These are phyloP conservation scores for Papiliotrema nemorosa DNA, from an alignment of 1,284 basidiomycete genomes.

Conservation along the genomic window DNA sequence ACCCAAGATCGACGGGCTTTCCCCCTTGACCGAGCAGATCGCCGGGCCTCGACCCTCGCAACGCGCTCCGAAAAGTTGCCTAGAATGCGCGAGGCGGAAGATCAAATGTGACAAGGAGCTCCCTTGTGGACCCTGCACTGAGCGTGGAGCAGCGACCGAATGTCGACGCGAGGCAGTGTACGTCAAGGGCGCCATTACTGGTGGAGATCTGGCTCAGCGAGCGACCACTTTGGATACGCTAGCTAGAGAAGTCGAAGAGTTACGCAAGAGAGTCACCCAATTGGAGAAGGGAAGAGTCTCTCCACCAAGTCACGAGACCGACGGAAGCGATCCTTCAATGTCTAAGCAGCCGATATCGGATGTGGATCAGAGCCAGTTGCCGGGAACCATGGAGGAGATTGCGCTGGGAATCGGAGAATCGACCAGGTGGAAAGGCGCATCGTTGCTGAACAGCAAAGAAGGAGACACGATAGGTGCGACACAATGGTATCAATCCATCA, in stretches of 20 bases:
- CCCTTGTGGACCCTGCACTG: constrained; percentile 4
- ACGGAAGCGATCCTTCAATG: neutral
- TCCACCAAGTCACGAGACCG: neutral
- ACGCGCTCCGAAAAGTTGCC: constrained; percentile 4
- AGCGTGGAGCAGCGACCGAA: neutral
- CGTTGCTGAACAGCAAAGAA: neutral
- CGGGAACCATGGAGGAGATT: constrained; percentile 8
- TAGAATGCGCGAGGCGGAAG: constrained; percentile 8
- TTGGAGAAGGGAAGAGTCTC: neutral
- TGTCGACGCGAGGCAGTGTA: constrained; percentile 1
- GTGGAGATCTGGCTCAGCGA: neutral
- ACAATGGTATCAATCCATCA: constrained; percentile 1
- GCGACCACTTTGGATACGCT: neutral
- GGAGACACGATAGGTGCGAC: neutral
- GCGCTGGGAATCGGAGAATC: constrained; percentile 8
- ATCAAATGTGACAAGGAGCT: constrained; percentile 9
- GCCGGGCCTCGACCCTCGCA: constrained; percentile 1
- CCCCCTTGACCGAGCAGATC: neutral
- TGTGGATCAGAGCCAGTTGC: constrained; percentile 1
- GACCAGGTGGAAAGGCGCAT: constrained; percentile 2
- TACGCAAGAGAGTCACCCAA: neutral
- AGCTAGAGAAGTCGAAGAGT: neutral
- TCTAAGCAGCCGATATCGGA: neutral
- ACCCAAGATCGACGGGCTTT: neutral
- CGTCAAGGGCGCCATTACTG: constrained; percentile 1